Conservation (phyloP, 2,329 filamentous ascomycete genomes). For the Aspergillus tamarii region DNA sequence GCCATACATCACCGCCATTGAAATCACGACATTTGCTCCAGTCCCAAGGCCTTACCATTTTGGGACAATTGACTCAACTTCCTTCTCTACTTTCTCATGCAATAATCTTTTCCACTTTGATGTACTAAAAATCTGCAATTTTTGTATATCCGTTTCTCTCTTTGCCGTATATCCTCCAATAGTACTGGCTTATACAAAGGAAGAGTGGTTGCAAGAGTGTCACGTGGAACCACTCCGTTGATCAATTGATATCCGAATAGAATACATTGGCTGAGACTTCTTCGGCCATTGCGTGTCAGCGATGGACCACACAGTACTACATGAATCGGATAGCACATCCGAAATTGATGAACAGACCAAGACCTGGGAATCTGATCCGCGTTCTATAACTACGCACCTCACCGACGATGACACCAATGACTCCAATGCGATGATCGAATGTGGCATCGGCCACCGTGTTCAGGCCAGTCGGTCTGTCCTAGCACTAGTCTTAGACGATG, state of each 20-base stretch:
- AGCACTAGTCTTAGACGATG: constrained; percentile 76
- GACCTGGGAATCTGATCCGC: constrained; percentile 36
- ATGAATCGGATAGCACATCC: constrained; percentile 38
- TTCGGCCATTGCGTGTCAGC: constrained; percentile 20
- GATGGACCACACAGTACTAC: constrained; percentile 36
- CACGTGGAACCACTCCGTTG: constrained; percentile 7
- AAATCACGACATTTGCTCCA: constrained; percentile 16
- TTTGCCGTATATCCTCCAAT: background rate
- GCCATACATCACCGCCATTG: constrained; percentile 11
- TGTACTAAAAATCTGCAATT: background rate
- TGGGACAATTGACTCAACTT: constrained; percentile 4
- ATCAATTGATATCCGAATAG: constrained; percentile 7
- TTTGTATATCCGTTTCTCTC: background rate
- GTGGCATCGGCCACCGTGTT: constrained; percentile 47
- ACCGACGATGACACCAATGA: constrained; percentile 24
- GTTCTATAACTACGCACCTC: constrained; percentile 22
- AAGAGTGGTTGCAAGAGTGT: constrained; percentile 1
- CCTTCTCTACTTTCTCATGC: background rate
- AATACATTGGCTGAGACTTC: constrained; percentile 26
- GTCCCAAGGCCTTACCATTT: background rate
- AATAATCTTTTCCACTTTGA: background rate
- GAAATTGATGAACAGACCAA: constrained; percentile 41
- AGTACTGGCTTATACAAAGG: background rate
- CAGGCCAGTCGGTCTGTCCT: constrained; percentile 56
- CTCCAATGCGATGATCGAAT: constrained; percentile 32